These are phyloP conservation scores for Mucor sp. DNA, from an alignment of 371 early-diverging fungal species.

Conservation along the genomic window DNA sequence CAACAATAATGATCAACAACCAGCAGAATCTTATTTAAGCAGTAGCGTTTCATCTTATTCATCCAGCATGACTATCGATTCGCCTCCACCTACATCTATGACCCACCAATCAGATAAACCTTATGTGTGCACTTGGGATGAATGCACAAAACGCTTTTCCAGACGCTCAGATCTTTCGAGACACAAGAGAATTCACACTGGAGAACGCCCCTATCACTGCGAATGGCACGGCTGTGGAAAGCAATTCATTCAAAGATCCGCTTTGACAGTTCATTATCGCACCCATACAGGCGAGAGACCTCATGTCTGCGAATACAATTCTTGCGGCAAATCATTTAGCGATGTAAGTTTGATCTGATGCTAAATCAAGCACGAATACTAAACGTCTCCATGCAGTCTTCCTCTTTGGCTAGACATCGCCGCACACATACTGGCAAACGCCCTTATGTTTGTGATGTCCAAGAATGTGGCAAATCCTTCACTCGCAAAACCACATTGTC, in stretches of 20 bases:
- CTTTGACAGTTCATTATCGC: slow-evolving; percentile 77
- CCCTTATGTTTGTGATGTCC: slow-evolving; percentile 52
- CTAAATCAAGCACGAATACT: background rate
- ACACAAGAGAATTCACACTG: slow-evolving; percentile 78
- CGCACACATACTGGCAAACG: slow-evolving; percentile 55
- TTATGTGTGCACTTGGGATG: slow-evolving; percentile 68
- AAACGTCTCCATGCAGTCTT: slow-evolving; percentile 31
- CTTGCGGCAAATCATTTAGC: slow-evolving; percentile 65
- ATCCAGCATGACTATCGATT: slow-evolving; percentile 15
- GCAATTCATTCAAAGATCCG: slow-evolving; percentile 80
- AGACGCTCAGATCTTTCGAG: slow-evolving; percentile 80
- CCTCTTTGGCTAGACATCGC: slow-evolving; percentile 52
- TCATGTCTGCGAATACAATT: slow-evolving; percentile 67
- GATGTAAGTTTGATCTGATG: slow-evolving; percentile 46
- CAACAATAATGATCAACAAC: slow-evolving; percentile 31
- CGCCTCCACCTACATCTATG: slow-evolving; percentile 1
- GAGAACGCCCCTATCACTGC: slow-evolving; percentile 73
- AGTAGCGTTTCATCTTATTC: slow-evolving; percentile 22
- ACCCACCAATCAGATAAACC: slow-evolving; percentile 45
- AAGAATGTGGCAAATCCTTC: slow-evolving; percentile 60
- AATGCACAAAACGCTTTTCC: slow-evolving; percentile 74
- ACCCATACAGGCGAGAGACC: slow-evolving; percentile 84
- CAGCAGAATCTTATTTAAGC: slow-evolving; percentile 8
- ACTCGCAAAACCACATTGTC: slow-evolving; percentile 73
- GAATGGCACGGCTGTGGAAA: slow-evolving; percentile 68